These are phyloP conservation scores for Ceratorhiza oryzae-sativae DNA, from an alignment of 1,284 basidiomycete genomes.

Conservation along the genomic window DNA sequence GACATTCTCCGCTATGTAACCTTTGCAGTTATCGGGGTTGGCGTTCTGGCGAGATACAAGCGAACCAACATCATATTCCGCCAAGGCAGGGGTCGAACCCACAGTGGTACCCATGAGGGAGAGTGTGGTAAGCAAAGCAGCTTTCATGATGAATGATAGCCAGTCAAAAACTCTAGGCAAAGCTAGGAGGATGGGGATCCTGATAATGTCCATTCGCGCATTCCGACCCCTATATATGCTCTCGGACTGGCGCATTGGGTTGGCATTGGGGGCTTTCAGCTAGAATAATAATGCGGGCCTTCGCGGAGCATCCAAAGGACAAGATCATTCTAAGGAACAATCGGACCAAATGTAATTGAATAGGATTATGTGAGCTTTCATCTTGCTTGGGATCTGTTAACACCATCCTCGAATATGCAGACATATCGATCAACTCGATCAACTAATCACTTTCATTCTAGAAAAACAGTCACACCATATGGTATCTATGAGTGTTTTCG, in stretches of 20 bases:
- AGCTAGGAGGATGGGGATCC: not conserved
- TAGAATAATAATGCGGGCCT: not conserved
- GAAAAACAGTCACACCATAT: too few species aligned
- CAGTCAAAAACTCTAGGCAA: not conserved
- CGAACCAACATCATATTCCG: not conserved
- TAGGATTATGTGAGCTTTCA: too few species aligned
- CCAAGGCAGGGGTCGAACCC: not conserved
- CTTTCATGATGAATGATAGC: constrained; percentile 19
- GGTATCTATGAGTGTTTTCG: too few species aligned
- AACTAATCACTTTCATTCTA: too few species aligned
- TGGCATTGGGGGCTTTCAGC: not conserved
- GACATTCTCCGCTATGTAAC: constrained; percentile 61
- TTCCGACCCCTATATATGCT: not conserved
- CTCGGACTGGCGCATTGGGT: not conserved
- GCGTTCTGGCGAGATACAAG: constrained; percentile 26
- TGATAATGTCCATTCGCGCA: not conserved
- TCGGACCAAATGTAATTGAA: too few species aligned
- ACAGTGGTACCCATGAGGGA: constrained; percentile 25
- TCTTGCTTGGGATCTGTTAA: too few species aligned
- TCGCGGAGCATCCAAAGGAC: constrained; percentile 2
- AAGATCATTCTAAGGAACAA: not conserved
- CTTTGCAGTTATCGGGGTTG: constrained; percentile 47
- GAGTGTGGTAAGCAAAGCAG: constrained; percentile 12
- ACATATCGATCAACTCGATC: too few species aligned
- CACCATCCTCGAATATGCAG: too few species aligned